These are phyloP conservation scores for Penicillium fuscoglaucum DNA, from an alignment of 2,329 filamentous ascomycete genomes.

Conservation along the genomic window DNA sequence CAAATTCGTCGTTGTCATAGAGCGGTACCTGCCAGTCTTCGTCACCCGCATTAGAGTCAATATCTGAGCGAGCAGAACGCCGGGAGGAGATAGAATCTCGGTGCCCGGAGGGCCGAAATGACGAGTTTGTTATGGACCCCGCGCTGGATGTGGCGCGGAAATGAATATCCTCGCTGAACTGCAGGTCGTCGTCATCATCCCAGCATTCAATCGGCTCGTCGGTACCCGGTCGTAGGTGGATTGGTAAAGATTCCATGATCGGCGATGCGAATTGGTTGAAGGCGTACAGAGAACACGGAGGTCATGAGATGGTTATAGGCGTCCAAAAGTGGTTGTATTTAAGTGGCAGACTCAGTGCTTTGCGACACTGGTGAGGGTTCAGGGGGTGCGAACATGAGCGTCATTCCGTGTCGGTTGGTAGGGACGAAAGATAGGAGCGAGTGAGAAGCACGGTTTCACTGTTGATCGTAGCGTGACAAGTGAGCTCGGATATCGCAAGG, in stretches of 20 bases:
- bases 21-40: constrained; percentile 88
- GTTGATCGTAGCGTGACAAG: not conserved
- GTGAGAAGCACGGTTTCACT: not conserved
- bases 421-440: not conserved
- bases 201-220: constrained; percentile 49
- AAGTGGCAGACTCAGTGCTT: constrained; percentile 23
- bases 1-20: constrained; percentile 79
- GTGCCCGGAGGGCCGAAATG: constrained; percentile 48
- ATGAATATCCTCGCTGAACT: constrained; percentile 49
- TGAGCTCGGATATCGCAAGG: not conserved
- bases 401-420: constrained; percentile 31
- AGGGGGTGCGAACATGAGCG: constrained; percentile 21
- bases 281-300: not conserved
- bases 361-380: constrained; percentile 23
- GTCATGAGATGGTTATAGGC: not conserved
- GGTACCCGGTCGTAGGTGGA: constrained; percentile 35
- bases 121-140: constrained; percentile 48
- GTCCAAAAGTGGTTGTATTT: not conserved
- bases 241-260: constrained; percentile 43
- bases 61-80: constrained; percentile 77
- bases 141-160: constrained; percentile 48
- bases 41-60: constrained; percentile 71
- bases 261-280: constrained; percentile 2
- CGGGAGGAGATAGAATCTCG: constrained; percentile 81
- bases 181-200: constrained; percentile 52